Conservation (phyloP, 2,329 filamentous ascomycete species). For the Dothideomycetidae sp. region DNA sequence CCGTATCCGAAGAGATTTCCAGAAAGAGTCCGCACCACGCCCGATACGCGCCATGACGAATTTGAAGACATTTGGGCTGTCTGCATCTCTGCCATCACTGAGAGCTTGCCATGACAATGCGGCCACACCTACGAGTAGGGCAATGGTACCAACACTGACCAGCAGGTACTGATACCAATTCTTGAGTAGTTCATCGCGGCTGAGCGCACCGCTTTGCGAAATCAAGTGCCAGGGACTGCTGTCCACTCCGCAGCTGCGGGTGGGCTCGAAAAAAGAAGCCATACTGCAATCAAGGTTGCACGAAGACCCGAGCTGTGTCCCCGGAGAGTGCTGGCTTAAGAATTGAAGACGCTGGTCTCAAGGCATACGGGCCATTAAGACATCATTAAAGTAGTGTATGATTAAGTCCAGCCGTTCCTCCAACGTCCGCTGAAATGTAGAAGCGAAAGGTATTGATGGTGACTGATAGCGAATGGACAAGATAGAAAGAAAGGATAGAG, state of each 20-base stretch:
- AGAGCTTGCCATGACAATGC: slow-evolving; percentile 5
- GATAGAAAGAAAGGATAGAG: neutral
- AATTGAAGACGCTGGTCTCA: no score
- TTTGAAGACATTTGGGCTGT: slow-evolving; percentile 4
- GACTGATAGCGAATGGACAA: no score
- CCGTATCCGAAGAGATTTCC: slow-evolving; percentile 4
- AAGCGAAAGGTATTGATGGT: no score
- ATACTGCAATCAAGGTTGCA: no score
- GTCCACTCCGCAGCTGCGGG: no score
- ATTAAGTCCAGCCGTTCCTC: no score
- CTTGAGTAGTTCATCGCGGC: slow-evolving; percentile 6
- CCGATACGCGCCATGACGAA: slow-evolving; percentile 5
- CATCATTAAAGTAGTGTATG: no score
- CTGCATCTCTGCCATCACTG: slow-evolving; percentile 3
- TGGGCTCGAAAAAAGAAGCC: no score
- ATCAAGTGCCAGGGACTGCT: neutral
- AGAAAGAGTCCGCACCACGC: slow-evolving; percentile 4
- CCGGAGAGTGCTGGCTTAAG: no score
- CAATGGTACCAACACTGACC: slow-evolving; percentile 6
- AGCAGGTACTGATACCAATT: slow-evolving; percentile 13
- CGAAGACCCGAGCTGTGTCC: no score
- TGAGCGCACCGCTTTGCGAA: neutral
- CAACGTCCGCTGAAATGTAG: no score
- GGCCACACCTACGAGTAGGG: slow-evolving; percentile 4
- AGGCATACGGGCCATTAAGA: no score